phyloP scores from a whole-genome alignment of 1,139 yeast genomes.

The Groenewaldozyma auringiensis region DNA sequence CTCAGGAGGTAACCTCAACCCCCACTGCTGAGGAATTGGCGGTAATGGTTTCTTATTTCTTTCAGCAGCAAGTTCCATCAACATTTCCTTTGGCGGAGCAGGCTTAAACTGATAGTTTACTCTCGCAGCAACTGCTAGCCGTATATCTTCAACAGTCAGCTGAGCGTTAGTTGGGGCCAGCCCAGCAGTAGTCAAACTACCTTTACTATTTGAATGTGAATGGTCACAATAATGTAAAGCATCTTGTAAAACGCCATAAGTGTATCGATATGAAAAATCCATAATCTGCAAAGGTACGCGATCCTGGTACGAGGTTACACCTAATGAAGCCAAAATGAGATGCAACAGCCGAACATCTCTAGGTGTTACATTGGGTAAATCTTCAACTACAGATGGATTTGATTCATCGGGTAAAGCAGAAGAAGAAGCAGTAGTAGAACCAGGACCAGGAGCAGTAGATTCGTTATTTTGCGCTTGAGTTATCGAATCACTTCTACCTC shows the following conservation, averaged over 20 bases:
- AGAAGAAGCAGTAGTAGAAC: no score
- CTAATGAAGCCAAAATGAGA: slow-evolving; percentile 86
- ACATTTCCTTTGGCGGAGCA: slow-evolving; percentile 85
- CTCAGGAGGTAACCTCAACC: slow-evolving; percentile 92
- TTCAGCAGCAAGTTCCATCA: slow-evolving; percentile 86
- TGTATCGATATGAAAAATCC: slow-evolving; percentile 93
- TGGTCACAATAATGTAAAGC: slow-evolving; percentile 87
- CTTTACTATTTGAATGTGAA: slow-evolving; percentile 26
- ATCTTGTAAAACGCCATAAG: slow-evolving; percentile 78
- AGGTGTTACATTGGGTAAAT: slow-evolving; percentile 40
- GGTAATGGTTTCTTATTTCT: slow-evolving; percentile 86
- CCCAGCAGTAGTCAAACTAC: slow-evolving; percentile 28
- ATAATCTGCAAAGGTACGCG: slow-evolving; percentile 90
- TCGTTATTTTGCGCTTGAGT: not conserved
- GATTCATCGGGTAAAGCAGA: not conserved
- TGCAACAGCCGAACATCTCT: slow-evolving; percentile 88
- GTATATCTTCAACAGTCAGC: slow-evolving; percentile 77
- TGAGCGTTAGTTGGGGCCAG: slow-evolving; percentile 40
- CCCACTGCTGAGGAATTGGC: slow-evolving; percentile 87
- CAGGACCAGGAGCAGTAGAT: not conserved
- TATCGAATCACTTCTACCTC: not conserved
- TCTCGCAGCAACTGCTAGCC: slow-evolving; percentile 88
- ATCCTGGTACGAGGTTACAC: slow-evolving; percentile 86
- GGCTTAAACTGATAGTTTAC: slow-evolving; percentile 95
- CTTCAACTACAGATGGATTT: slow-evolving; percentile 8